Base-by-base conservation (phyloP, 2,329 filamentous ascomycete genomes). In the Capronia americana region DNA sequence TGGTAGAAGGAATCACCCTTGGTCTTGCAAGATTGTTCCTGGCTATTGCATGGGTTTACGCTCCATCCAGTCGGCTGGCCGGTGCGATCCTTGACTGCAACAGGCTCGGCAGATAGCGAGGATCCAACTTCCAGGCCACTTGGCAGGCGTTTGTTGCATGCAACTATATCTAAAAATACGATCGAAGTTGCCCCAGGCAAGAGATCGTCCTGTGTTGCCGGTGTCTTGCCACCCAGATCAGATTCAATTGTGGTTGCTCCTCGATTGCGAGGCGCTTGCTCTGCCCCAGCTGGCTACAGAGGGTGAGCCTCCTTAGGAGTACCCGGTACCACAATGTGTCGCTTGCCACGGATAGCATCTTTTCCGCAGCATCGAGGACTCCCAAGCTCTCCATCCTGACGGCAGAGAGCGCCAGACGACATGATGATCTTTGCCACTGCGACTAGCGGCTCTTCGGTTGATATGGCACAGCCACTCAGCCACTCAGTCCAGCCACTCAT, bases 381-480 rank as follows among this genome's bases (percentile, higher is more conserved):
- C 38, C 20, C 17, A n/a, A 44, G 38, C 17, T 30, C n/a, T 50
- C 30, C 17, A 17, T 59, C 24, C 56, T n/a, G 38, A 23, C 24
- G 20, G 58, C 30, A 34, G 26, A 50, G 12, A 24, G 26, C n/a
- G 26, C 30, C 59, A 26, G 57, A 24, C 46, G 34, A 61, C 46
- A 20, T 53, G 38, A 17, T 44, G 38, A 44, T 44, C 38, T 54
- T 65, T 56, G 64, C 64, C 58, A 66, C 58, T 61, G 58, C 17
- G 38, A 44, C 5, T n/a, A 20, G 57, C 58, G 34, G n/a, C 38
- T 53, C 44, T 50, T 59, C 61, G 48, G 50, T 50, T 28, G 20
- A 30, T 60, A 51, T 30, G 17, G 63, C 67, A 69, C 67, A 58
- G 67, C 67, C 67, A 66, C 66, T 38, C 63, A 69, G 66, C 66